These are phyloP conservation scores for Backusella tuberculispora DNA, from an alignment of 192 early-diverging fungal genomes.

Conservation along the genomic window DNA sequence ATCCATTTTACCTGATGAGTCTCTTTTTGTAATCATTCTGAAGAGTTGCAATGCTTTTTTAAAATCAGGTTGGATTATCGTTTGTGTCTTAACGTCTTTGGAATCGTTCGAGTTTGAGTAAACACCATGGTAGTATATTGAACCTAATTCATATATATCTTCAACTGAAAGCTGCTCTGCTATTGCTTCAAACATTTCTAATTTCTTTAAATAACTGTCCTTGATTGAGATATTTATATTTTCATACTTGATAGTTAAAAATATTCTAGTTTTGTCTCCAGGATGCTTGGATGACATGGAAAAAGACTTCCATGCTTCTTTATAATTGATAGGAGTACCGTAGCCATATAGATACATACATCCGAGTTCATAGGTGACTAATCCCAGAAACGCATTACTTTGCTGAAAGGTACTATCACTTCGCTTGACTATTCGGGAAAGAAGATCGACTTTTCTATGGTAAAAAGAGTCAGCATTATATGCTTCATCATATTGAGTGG, in stretches of 20 bases:
- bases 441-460: neutral
- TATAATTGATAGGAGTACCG: neutral
- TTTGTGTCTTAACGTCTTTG: neutral
- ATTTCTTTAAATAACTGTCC: neutral
- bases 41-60: neutral
- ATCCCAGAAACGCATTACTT: neutral
- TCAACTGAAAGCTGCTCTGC: neutral
- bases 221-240: neutral
- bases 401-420: neutral
- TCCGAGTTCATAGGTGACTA: neutral
- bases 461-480: neutral
- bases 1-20: neutral
- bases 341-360: neutral
- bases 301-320: neutral
- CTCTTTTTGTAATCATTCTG: neutral
- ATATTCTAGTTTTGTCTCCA: neutral
- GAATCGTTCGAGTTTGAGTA: neutral
- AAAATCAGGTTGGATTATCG: neutral
- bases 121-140: neutral
- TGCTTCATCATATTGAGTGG: neutral
- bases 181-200: neutral
- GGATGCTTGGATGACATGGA: neutral
- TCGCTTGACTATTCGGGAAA: neutral
- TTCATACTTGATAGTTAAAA: neutral
- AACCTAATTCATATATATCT: neutral